A percentile compares a stretch with the other conserved stretches of the same genome.
Evolutionary conservation across 768 basidiomycete species (phyloP).

Genomic region (Tubosaeta sp.): DNA sequence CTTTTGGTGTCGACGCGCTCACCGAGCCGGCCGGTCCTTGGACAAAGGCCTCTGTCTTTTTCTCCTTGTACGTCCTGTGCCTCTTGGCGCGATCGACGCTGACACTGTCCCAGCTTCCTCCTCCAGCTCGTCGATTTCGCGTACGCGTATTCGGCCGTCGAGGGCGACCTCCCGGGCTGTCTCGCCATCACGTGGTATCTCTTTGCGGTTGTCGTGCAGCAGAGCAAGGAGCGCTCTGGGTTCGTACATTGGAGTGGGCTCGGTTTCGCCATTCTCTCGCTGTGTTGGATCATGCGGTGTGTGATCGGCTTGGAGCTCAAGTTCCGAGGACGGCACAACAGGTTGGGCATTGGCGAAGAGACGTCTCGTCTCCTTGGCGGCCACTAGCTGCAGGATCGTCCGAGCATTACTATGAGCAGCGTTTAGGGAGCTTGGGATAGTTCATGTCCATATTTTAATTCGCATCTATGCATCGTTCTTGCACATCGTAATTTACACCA

Average conservation of each 20-base stretch:
- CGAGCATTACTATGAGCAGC: not conserved
- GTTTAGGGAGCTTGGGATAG: not conserved
- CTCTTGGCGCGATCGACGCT: not conserved
- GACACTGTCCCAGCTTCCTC: slow-evolving; percentile 37
- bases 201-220: slow-evolving; percentile 59
- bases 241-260: slow-evolving; percentile 70
- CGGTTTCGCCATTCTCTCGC: slow-evolving; percentile 57
- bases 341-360: slow-evolving; percentile 30
- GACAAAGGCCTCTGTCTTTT: slow-evolving; percentile 62
- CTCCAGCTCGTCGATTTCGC: slow-evolving; percentile 55
- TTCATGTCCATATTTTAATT: slow-evolving; percentile 6
- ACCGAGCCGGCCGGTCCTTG: slow-evolving; percentile 49
- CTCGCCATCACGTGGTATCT: slow-evolving; percentile 64
- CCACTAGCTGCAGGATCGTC: slow-evolving; percentile 1
- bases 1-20: slow-evolving; percentile 56
- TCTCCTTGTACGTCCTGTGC: slow-evolving; percentile 40
- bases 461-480: slow-evolving; percentile 2
- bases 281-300: slow-evolving; percentile 60
- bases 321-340: slow-evolving; percentile 31
- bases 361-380: slow-evolving; percentile 32
- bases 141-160: slow-evolving; percentile 60
- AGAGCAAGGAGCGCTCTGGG: slow-evolving; percentile 37
- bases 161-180: slow-evolving; percentile 67
- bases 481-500: slow-evolving; percentile 11
- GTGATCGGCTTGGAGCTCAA: slow-evolving; percentile 37